These are phyloP conservation scores for Austropuccinia psidii DNA, from an alignment of 1,284 basidiomycete genomes.

Conservation along the genomic window DNA sequence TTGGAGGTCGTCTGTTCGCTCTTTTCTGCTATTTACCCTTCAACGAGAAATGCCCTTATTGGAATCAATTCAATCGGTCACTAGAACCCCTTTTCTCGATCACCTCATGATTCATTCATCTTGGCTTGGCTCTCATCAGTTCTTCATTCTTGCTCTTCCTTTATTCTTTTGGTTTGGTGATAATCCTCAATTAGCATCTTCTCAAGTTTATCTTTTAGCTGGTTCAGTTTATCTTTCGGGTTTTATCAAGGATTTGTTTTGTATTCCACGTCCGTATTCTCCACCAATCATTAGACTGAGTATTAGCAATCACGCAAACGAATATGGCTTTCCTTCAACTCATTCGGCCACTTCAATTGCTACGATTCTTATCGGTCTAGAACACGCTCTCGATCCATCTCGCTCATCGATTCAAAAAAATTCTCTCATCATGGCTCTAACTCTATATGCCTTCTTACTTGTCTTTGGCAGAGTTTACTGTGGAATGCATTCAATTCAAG, in stretches of 20 bases:
- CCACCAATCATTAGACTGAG: conserved; percentile 76
- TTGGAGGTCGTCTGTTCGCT: conserved; percentile 63
- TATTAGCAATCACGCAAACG: conserved; percentile 51
- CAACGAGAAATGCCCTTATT: conserved; percentile 61
- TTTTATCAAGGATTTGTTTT: conserved; percentile 63
- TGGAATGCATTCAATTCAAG: conserved; percentile 49
- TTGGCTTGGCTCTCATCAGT: conserved; percentile 21
- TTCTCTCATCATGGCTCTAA: conserved; percentile 52
- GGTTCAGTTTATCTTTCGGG: conserved; percentile 46
- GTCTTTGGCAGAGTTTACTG: conserved; percentile 78
- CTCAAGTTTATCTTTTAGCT: conserved; percentile 45
- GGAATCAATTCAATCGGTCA: conserved; percentile 59
- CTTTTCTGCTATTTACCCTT: conserved; percentile 57
- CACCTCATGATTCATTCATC: conserved; percentile 12
- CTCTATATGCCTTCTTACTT: conserved; percentile 65
- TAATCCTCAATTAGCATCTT: conserved; percentile 10
- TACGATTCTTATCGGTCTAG: conserved; percentile 59
- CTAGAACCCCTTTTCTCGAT: background rate
- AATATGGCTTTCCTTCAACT: conserved; percentile 93
- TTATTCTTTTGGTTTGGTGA: conserved; percentile 17
- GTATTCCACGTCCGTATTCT: conserved; percentile 79
- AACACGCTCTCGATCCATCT: background rate
- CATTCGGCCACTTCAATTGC: conserved; percentile 87
- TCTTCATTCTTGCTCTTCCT: conserved; percentile 14
- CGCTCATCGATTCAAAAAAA: background rate